Base-by-base conservation (phyloP, 345 rosid species). In the Hirschfeldia incana region DNA sequence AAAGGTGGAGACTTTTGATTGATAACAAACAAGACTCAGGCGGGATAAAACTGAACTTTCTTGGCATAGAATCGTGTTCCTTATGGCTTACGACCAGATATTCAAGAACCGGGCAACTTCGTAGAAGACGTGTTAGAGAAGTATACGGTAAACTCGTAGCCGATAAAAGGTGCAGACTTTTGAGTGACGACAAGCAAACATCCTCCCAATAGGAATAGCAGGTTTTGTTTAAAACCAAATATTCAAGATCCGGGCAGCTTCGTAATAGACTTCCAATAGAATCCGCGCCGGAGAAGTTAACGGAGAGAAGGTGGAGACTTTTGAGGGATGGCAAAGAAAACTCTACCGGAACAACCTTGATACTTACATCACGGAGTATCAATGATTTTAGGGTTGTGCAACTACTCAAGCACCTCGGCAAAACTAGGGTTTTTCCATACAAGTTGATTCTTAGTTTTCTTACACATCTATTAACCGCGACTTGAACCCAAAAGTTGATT, bases 321-420 rank as follows among this genome's bases (percentile, higher is more conserved):
- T 73, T 73, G 17, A 63, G 69, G 0, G 62, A 57, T 3, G 60
- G 60, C 27, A 73, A 29, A 30, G 37, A 34, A 34, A 34, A 34
- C 8, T 6, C 37, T 34, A 34, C 6, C 7, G 37, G 37, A 34
- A 34, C 37, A 34, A 4, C 1, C 5, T 34, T 1, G 37, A 72
- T 59, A 39, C 11, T 1, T 37, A 28, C 1, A 0, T 60, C 11
- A 60, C n/a, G 0, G 8, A 72, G 76, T 61, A 10, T 61, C 68
- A 72, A 9, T 60, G 59, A 5, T 39, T n/a, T 16, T 42, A 65
- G 65, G 71, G 71, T 74, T 65, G 1, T 74, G 55, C 71, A 74
- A 26, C 5, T 13, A 74, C 53, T 65, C 65, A 74, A 74, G 37
- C 71, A 65, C 65, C 55, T 34, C 10, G 72, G 72, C 21, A 75